Base-by-base conservation (phyloP, 1,284 basidiomycete genomes). In the Rhodofomes roseus region DNA sequence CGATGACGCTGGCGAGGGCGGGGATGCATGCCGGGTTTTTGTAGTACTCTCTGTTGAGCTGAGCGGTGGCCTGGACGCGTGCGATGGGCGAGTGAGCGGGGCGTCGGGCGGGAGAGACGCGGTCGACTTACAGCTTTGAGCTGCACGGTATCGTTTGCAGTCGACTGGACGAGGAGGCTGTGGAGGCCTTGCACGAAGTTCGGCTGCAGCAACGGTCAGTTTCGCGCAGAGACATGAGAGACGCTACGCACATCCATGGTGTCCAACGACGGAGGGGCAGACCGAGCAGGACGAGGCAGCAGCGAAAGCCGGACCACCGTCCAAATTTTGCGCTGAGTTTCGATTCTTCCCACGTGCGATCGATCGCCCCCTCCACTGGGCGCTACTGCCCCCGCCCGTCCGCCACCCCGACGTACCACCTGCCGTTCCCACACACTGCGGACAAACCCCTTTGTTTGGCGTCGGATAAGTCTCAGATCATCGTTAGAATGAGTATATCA, bases 41-140 rank as follows among this genome's bases (percentile, higher is more conserved):
- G 85, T 95, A 98, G 79, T 86, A 97, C 57, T 95, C 89, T 65
- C 87, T 87, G 76, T 96, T 96, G 59, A 99, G 82, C 68, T 89
- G 85, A 20, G 94, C 85, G 16, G 96, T 99, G 7, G 96, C 96
- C 94, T 97, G 67, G 11, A 46, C 40, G 40, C 55, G 41, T 56
- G 16, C 64, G 56, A 20, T 39, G 41, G 43, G 11, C 41, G 2
- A 44, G 39, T 25, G 52, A 58, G 57, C 62, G 25, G 43, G 57
- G 12, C 23, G 37, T n/a, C 41, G 31, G 41, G 60, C 40, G 55
- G 16, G 23, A 41, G 27, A 60, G 46, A 46, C 39, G 36, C 27
- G 59, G 60, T 54, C 59, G 51, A 64, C 92, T 72, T 76, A 96
- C 94, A 69, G 89, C 84, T 80, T 96, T 96, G 74, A 97, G 85